Conservation (phyloP, 495 filamentous ascomycete species). For the Penicillium argentinense region DNA sequence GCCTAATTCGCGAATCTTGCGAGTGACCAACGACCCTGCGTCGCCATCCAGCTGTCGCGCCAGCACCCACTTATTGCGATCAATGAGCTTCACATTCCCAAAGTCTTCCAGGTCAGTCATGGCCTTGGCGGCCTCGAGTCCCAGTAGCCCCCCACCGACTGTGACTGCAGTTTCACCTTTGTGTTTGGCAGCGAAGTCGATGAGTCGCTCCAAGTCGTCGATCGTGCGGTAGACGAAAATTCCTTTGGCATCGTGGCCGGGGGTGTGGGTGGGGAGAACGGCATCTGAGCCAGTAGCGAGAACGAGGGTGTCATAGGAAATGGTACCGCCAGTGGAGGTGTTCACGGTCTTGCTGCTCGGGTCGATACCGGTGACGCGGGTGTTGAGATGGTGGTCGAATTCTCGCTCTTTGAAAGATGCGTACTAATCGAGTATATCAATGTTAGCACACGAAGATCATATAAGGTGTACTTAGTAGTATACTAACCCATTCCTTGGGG, state of each 20-base stretch:
- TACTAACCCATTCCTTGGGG: conserved; percentile 79
- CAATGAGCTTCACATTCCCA: conserved; percentile 76
- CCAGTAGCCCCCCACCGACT: conserved; percentile 88
- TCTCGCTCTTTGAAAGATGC: conserved; percentile 58
- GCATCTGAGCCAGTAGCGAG: conserved; percentile 93
- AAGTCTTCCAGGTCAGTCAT: conserved; percentile 88
- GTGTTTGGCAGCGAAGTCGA: conserved; percentile 63
- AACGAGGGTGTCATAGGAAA: conserved; percentile 86
- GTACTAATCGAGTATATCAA: conserved; percentile 41
- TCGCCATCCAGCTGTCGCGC: conserved; percentile 84
- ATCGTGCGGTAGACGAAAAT: conserved; percentile 97
- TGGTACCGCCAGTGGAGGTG: conserved; percentile 67
- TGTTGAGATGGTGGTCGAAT: conserved; percentile 83
- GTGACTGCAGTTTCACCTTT: conserved; percentile 74
- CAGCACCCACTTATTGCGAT: conserved; percentile 88
- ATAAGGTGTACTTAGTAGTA: not conserved
- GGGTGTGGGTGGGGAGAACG: conserved; percentile 74
- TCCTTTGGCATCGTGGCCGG: conserved; percentile 80
- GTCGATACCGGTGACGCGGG: conserved; percentile 71
- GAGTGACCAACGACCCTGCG: conserved; percentile 80
- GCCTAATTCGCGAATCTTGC: conserved; percentile 79
- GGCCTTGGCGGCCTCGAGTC: conserved; percentile 91
- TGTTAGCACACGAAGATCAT: not conserved
- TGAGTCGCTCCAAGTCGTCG: conserved; percentile 78
- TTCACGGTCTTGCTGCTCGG: conserved; percentile 62